Evolutionary conservation across 2,329 filamentous ascomycete genomes (phyloP), one percentile per base, ranked within the genome.

Genomic region (Epichloe uncinata): DNA sequence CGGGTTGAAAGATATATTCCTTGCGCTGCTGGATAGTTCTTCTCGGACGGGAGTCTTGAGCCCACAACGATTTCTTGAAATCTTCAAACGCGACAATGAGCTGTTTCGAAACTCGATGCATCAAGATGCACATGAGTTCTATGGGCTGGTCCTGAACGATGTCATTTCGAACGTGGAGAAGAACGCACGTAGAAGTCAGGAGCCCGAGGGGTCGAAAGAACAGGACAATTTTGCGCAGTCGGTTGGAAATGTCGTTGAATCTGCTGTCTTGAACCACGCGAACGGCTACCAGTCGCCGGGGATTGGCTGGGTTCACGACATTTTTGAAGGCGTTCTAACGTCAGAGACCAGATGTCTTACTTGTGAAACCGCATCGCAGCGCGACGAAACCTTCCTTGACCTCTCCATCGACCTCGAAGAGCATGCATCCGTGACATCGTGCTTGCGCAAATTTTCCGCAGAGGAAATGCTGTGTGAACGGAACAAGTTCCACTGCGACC

Each of bases 401-500:
- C 72, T 98, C 18, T 97, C 93, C 0, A 95, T 98, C 50, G 93
- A 98, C 66, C 72, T 98, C 12, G 89, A 95, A 57, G 84, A 96
- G 61, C 89, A 97, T 64, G 90, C 90, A 0, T 98, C 93, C 0
- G 93, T 98, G 3, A 97, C 93, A 3, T 91, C 93, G 26, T 98
- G 93, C 64, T 69, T 98, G 55, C 80, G 87, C 52, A 95, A 96
- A 60, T 98, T 98, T 61, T 98, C 93, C 0, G 89, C 93, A 43
- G 93, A 97, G 61, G 93, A 98, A 67, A 96, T 97, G 88, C 77
- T 98, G 51, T 97, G 93, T 63, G 93, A 98, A 69, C 79, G 90
- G 53, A 97, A 98, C 72, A 98, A 98, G 64, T 98, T 98, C 57
- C 91, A 98, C 63, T 98, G 93, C 69, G 93, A 98, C 64, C 90